Evolutionary conservation across 441 rosid species (phyloP), one percentile per base, ranked within the genome.

Genomic region (Populus hybrid): DNA sequence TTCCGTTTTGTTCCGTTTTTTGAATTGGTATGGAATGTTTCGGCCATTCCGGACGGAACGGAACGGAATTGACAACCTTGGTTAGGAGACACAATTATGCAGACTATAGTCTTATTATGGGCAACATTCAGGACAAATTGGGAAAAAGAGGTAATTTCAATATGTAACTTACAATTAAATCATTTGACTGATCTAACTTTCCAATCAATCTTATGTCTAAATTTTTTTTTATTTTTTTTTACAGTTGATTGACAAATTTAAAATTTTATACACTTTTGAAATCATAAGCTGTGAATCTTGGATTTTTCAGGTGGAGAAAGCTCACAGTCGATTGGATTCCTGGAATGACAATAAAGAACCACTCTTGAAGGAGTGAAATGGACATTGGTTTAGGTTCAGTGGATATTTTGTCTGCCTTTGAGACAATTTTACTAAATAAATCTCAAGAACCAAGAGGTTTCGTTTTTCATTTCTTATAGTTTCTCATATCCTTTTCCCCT

Each of bases 81-180:
- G 97, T 81, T 92, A 9, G 90, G 87, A 63, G 97, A 92, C 6
- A 87, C 93, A 1, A 16, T 78, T 5, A 70, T 89, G 67, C 97
- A 92, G 72, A 89, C 97, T 18, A 10, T 86, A 2, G 88, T 90
- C 76, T 81, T 92, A 30, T 21, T 89, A 10, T 90, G 85, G 76
- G 81, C 85, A 14, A 90, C 95, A 0, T 82, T 64, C 40, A 78
- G 82, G 30, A 86, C 95, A 0, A 86, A 90, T 50, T 92, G 93
- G 95, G 81, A 84, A 34, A 80, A 85, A 71, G 93, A 92, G 90
- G 95, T 90, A 72, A 20, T 2, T 23, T 18, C 1, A 35, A 10
- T 32, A 10, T 24, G 18, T 40, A 40, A 40, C 2, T 40, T 10
- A 9, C 9, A 2, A 40, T 10, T 40, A 9, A 10, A 40, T 40